Evolutionary conservation across 148 eudicot genomes (phyloP).

Genomic region (Rhododendron simsii): DNA sequence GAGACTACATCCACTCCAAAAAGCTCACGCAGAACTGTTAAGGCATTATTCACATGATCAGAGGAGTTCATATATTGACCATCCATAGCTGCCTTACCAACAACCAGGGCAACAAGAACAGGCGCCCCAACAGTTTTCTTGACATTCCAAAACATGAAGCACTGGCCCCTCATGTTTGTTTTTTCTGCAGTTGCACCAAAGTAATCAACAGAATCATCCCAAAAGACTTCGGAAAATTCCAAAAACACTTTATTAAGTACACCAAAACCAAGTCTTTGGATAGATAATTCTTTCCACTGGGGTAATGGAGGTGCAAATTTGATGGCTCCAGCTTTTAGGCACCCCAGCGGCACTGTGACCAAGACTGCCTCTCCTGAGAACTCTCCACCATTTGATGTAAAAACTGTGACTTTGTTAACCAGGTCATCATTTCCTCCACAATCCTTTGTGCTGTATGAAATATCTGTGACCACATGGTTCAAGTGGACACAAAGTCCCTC

Average conservation of each 20-base stretch:
- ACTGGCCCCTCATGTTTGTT: slow-evolving; percentile 67
- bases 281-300: slow-evolving; percentile 77
- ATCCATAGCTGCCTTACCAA: slow-evolving; percentile 95
- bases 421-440: slow-evolving; percentile 22
- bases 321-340: slow-evolving; percentile 75
- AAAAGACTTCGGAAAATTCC: slow-evolving; percentile 85
- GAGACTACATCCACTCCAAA: slow-evolving; percentile 74
- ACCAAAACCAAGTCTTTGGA: slow-evolving; percentile 92
- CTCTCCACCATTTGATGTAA: slow-evolving; percentile 59
- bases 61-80: slow-evolving; percentile 56
- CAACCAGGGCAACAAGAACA: slow-evolving; percentile 92
- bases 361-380: slow-evolving; percentile 83
- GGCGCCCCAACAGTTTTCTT: slow-evolving; percentile 94
- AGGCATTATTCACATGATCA: slow-evolving; percentile 79
- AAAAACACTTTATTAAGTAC: slow-evolving; percentile 91
- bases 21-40: slow-evolving; percentile 75
- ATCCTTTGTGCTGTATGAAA: slow-evolving; percentile 41
- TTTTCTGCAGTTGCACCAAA: slow-evolving; percentile 98
- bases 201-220: slow-evolving; percentile 97
- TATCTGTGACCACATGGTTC: slow-evolving; percentile 71
- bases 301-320: slow-evolving; percentile 89
- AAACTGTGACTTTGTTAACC: slow-evolving; percentile 58
- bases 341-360: slow-evolving; percentile 92
- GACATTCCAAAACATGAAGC: slow-evolving; percentile 99
- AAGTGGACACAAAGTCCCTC: slow-evolving; percentile 71